Conservation (phyloP, 1,284 basidiomycete species). For the Thelephora terrestris region DNA sequence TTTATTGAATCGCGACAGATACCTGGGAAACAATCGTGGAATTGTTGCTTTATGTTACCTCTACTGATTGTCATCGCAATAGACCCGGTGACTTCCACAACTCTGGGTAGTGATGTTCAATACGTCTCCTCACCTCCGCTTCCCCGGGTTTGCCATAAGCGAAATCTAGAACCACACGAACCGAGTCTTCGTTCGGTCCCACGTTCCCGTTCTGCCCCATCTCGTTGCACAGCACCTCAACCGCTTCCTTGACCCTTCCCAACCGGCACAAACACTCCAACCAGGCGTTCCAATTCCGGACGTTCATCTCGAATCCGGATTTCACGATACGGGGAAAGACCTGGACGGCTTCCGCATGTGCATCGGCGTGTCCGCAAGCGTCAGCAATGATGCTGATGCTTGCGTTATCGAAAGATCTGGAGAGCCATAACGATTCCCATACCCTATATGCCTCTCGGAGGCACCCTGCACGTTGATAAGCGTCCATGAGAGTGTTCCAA, state of each 20-base stretch:
- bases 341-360: constrained; percentile 38
- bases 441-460: constrained; percentile 65
- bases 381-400: constrained; percentile 81
- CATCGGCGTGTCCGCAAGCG: constrained; percentile 59
- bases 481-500: constrained; percentile 88
- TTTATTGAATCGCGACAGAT: too few species aligned
- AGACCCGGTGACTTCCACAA: constrained; percentile 37
- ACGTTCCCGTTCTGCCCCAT: constrained; percentile 44
- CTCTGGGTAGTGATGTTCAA: constrained; percentile 44
- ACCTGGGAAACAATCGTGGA: too few species aligned
- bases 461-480: constrained; percentile 71
- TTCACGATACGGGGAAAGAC: constrained; percentile 43
- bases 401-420: constrained; percentile 46
- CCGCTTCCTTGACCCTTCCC: constrained; percentile 57
- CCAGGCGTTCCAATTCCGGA: constrained; percentile 69
- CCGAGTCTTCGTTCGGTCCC: constrained; percentile 37
- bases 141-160: constrained; percentile 33
- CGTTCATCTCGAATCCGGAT: constrained; percentile 43
- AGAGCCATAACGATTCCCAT: constrained; percentile 70
- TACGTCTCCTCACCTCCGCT: constrained; percentile 34
- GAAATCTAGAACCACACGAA: constrained; percentile 44
- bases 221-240: constrained; percentile 51
- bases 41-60: too few species aligned
- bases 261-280: constrained; percentile 82
- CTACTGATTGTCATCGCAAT: too few species aligned